Conservation (phyloP, 2,329 filamentous ascomycete genomes). For the Calonectria fujianensis region DNA sequence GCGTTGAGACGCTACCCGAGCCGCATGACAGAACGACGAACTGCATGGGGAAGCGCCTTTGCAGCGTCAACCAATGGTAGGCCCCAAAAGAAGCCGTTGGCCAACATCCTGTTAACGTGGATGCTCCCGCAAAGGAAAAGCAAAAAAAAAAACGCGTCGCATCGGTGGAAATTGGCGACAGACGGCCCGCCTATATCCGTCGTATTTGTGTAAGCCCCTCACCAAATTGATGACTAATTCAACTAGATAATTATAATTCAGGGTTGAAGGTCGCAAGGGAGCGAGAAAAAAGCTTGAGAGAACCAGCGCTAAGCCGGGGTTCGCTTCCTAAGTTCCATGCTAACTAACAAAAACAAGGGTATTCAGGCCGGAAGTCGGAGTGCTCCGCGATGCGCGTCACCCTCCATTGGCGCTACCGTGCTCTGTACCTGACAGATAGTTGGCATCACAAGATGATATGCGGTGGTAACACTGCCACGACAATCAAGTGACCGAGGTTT, state of each 20-base stretch:
- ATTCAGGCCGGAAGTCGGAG: background rate
- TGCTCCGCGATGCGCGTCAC: background rate
- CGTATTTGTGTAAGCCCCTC: background rate
- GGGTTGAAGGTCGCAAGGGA: background rate
- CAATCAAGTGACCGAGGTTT: background rate
- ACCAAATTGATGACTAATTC: background rate
- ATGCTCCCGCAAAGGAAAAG: background rate
- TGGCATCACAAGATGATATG: background rate
- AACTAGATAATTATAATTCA: background rate
- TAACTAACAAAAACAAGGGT: background rate
- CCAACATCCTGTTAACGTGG: background rate
- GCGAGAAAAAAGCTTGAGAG: background rate
- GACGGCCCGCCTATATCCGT: background rate
- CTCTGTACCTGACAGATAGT: background rate
- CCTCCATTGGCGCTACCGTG: background rate
- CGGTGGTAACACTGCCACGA: background rate
- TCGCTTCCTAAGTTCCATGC: background rate
- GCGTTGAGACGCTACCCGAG: constrained; percentile 25
- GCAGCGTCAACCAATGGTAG: background rate
- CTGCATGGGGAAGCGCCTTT: constrained; percentile 9
- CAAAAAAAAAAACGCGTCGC: background rate
- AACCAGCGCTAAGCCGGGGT: background rate
- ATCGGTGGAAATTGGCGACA: background rate
- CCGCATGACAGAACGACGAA: constrained; percentile 24
- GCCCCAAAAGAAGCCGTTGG: constrained; percentile 13